Percentiles rank a stretch among this genome's conserved stretches.
These are phyloP conservation scores for Aspergillus sp. DNA, from an alignment of 2,329 filamentous ascomycete genomes.

Conservation along the genomic window DNA sequence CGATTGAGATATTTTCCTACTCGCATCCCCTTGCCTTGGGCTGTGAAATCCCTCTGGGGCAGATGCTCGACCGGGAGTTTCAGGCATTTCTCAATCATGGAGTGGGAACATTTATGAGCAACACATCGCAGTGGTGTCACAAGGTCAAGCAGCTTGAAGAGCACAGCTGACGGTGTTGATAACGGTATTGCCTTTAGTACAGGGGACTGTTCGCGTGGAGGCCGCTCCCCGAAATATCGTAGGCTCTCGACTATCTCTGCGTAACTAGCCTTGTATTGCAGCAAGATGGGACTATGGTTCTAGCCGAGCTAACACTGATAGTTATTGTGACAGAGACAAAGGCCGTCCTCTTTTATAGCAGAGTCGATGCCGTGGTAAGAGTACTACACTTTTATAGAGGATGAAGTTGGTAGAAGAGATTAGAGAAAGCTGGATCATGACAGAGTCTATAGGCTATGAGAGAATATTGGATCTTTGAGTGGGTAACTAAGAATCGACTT, in stretches of 20 bases:
- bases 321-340: too few species aligned
- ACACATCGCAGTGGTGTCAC: slow-evolving; percentile 2
- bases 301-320: too few species aligned
- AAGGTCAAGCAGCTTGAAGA: slow-evolving; percentile 8
- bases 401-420: too few species aligned
- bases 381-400: too few species aligned
- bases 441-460: too few species aligned
- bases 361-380: too few species aligned
- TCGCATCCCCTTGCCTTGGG: not conserved
- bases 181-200: slow-evolving; percentile 4
- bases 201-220: not conserved
- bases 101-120: slow-evolving; percentile 10
- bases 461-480: too few species aligned
- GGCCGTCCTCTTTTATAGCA: too few species aligned
- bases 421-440: too few species aligned
- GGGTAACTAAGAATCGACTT: too few species aligned
- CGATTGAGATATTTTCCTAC: not conserved
- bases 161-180: slow-evolving; percentile 5
- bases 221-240: not conserved
- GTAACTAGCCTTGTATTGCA: not conserved
- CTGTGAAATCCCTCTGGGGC: not conserved
- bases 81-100: slow-evolving; percentile 6
- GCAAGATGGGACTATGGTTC: too few species aligned
- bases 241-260: slow-evolving; percentile 10
- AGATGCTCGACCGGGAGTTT: slow-evolving; percentile 7